Percentiles rank a stretch among this genome's conserved stretches.
Evolutionary conservation across 2,329 filamentous ascomycete species (phyloP).

Genomic region (Pyrenochaeta sp.): DNA sequence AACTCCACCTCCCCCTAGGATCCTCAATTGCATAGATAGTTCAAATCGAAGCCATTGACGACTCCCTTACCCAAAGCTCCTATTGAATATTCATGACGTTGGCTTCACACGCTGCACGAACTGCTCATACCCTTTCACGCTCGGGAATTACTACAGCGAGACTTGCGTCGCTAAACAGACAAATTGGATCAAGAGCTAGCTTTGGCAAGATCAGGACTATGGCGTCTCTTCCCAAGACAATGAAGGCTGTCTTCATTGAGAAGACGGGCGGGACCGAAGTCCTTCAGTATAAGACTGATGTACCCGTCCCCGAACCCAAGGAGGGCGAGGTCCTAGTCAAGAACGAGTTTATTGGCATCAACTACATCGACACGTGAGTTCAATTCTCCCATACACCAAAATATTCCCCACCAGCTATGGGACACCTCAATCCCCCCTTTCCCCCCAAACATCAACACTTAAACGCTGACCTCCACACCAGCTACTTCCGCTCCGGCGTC

Average conservation of each 20-base stretch:
- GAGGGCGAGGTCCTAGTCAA: constrained; percentile 80
- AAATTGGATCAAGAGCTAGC: constrained; percentile 21
- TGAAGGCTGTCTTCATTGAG: constrained; percentile 76
- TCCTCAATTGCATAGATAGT: too few species aligned
- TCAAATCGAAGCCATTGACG: too few species aligned
- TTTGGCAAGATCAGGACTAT: constrained; percentile 42
- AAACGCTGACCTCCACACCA: constrained; percentile 32
- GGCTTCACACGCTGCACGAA: constrained; percentile 13
- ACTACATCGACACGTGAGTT: constrained; percentile 81
- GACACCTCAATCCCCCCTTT: too few species aligned
- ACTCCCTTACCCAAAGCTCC: too few species aligned
- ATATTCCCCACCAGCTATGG: too few species aligned
- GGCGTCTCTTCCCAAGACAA: constrained; percentile 67
- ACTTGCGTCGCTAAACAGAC: constrained; percentile 24
- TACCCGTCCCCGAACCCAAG: constrained; percentile 72
- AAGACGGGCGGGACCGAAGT: constrained; percentile 77
- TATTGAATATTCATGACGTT: constrained; percentile 30
- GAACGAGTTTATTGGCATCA: constrained; percentile 81
- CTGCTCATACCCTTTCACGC: constrained; percentile 10
- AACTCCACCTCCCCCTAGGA: neutral
- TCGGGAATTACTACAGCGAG: constrained; percentile 22
- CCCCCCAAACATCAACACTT: too few species aligned
- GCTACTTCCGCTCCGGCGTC: constrained; percentile 85
- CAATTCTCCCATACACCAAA: neutral
- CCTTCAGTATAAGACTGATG: constrained; percentile 72